A percentile compares a stretch with the other conserved stretches of the same genome.
These are phyloP conservation scores for Phytophthora idaei DNA, from an alignment of 352 stramenopile genomes.

Conservation along the genomic window DNA sequence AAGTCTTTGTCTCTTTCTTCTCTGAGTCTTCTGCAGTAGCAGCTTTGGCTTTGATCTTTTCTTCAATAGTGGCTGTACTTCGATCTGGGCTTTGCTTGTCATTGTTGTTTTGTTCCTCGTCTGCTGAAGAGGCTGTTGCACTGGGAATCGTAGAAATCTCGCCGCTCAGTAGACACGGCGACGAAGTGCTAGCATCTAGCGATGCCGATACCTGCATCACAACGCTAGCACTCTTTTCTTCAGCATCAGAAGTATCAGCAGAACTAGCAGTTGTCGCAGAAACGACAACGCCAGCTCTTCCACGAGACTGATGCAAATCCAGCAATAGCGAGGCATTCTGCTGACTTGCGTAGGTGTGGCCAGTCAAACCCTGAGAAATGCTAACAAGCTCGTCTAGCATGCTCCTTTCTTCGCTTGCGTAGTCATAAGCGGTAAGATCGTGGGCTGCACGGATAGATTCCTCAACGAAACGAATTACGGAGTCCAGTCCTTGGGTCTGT, in stretches of 20 bases:
- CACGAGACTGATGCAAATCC: conserved; percentile 26
- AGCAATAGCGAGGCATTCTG: conserved; percentile 19
- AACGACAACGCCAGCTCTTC: neutral
- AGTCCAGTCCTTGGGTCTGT: conserved; percentile 4
- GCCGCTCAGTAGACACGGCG: conserved; percentile 23
- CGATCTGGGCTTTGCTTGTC: neutral
- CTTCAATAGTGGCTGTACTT: neutral
- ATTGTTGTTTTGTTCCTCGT: conserved; percentile 4
- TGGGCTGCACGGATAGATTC: conserved; percentile 24
- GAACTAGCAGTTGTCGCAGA: conserved; percentile 9
- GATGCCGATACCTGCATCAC: conserved; percentile 14
- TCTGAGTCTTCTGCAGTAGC: neutral
- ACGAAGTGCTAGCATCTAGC: conserved; percentile 23
- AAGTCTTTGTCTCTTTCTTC: neutral
- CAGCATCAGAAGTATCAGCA: conserved; percentile 12
- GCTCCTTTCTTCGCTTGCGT: conserved; percentile 7
- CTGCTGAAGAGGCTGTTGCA: conserved; percentile 12
- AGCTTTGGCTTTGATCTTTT: neutral
- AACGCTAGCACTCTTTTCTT: conserved; percentile 10
- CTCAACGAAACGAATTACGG: conserved; percentile 28
- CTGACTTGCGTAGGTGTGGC: conserved; percentile 26
- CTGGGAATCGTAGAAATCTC: conserved; percentile 12
- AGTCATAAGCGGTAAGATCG: conserved; percentile 11
- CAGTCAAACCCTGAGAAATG: conserved; percentile 20
- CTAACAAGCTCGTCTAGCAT: conserved; percentile 32